Base-by-base conservation (phyloP, 768 basidiomycete species). In the Amanita rimosa region DNA sequence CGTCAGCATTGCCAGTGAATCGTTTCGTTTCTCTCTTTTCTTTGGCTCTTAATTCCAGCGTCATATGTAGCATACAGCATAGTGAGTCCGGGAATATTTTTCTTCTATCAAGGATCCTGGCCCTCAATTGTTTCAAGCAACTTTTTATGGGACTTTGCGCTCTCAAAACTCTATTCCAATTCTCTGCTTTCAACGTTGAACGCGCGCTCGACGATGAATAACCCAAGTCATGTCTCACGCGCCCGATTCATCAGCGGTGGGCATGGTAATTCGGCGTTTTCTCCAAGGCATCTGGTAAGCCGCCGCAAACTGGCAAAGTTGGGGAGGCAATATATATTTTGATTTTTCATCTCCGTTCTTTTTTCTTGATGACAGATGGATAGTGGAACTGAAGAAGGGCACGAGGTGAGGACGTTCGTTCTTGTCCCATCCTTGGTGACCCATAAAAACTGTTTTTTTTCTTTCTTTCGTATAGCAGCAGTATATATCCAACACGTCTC, bases 171-270 rank as follows among this genome's bases (percentile, higher is more conserved):
- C 6, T 76, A 76, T 54, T 49, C 70, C 16, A 76, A 75, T 47
- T 73, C 71, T 46, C 60, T 74, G 4, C 55, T 76, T 33, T 74
- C 73, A 4, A 72, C 73, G 3, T 63, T 76, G 21, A 75, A 76
- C 44, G 69, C 73, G 22, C 67, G 73, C 6, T 60, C 65, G 7
- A 37, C 58, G 4, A 44, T 71, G 38, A 39, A 21, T 14, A 58
- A 58, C 5, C 56, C 59, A 2, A 58, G 52, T 43, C 58, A 52
- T 35, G 55, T 58, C 9, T 61, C 63, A 8, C 55, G 58, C 33
- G 52, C 54, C 24, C 55, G 58, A 4, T 53, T 60, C 3, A 55
- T 58, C 19, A 50, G 41, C 13, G n/a, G 13, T 53, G 9, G 64
- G 63, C 8, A n/a, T n/a, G n/a, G 56, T 57, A 22, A 26, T 17